phyloP scores from a whole-genome alignment of 805 yeast genomes.

The Torulaspora franciscae region DNA sequence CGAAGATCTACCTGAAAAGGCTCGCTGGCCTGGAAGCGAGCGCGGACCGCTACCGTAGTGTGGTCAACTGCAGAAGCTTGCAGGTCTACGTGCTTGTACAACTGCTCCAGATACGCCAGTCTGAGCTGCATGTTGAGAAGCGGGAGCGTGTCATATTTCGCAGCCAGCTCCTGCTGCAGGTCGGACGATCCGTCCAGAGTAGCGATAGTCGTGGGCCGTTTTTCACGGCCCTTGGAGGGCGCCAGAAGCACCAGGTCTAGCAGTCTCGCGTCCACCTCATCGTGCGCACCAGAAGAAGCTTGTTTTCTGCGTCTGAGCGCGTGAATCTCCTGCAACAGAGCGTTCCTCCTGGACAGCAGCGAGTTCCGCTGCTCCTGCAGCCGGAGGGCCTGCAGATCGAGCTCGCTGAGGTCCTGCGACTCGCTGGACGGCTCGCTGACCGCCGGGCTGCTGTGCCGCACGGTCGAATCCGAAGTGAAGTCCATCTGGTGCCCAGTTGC shows the following conservation, averaged over 20 bases:
- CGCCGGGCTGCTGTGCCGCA: constrained; percentile 1
- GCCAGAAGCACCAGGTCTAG: constrained; percentile 8
- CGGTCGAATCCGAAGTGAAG: constrained; percentile 25
- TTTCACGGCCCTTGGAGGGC: not conserved
- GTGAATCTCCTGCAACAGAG: constrained; percentile 19
- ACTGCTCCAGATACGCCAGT: constrained; percentile 15
- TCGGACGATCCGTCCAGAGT: constrained; percentile 19
- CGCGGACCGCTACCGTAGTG: not conserved
- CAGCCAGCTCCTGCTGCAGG: constrained; percentile 19
- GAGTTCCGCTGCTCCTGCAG: constrained; percentile 23
- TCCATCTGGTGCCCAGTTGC: constrained; percentile 16
- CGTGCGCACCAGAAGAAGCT: not conserved
- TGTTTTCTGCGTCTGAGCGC: constrained; percentile 5
- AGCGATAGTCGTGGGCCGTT: not conserved
- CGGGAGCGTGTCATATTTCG: constrained; percentile 30
- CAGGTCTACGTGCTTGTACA: constrained; percentile 18
- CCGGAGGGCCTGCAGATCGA: constrained; percentile 15
- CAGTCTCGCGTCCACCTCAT: constrained; percentile 1
- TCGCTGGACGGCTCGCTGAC: constrained; percentile 4
- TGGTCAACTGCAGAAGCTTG: constrained; percentile 1
- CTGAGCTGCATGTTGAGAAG: constrained; percentile 25
- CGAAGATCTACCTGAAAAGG: constrained; percentile 3
- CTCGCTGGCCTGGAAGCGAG: not conserved
- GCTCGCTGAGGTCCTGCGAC: constrained; percentile 7
- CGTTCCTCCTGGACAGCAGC: constrained; percentile 18